Evolutionary conservation across 163 green algal species (phyloP).

Genomic region (Chlorella variabilis): DNA sequence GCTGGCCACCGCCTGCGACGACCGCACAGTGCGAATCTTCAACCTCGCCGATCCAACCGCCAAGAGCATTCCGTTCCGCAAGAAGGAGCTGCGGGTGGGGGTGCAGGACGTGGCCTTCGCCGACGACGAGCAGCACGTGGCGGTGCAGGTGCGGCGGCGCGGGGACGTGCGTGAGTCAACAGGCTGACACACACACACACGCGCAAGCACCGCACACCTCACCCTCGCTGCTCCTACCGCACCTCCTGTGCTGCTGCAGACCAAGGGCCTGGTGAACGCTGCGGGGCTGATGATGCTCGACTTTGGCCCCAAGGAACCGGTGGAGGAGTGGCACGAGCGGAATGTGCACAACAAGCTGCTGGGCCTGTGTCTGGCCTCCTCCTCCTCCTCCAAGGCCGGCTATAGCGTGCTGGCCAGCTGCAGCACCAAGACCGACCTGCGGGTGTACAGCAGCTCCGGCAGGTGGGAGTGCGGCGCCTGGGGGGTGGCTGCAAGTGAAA

Average conservation of each 20-base stretch:
- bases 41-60: conserved; percentile 46
- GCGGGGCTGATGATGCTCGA: conserved; percentile 30
- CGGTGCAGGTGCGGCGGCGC: conserved; percentile 50
- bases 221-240: too few relatives aligned
- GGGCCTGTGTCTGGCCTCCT: conserved; percentile 11
- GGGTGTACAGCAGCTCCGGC: conserved; percentile 14
- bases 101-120: conserved; percentile 56
- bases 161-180: too few relatives aligned
- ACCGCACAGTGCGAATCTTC: conserved; percentile 66
- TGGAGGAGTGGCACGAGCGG: conserved; percentile 34
- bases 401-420: conserved; percentile 53
- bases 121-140: conserved; percentile 43
- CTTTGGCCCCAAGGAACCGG: conserved; percentile 4
- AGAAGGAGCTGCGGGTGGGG: conserved; percentile 37
- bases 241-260: conserved; percentile 31
- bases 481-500: too few relatives aligned
- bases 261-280: conserved; percentile 42
- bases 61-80: conserved; percentile 50
- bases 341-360: conserved; percentile 48
- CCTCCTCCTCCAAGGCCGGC: conserved; percentile 38
- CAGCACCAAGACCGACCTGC: conserved; percentile 65
- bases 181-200: too few relatives aligned
- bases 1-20: conserved; percentile 67
- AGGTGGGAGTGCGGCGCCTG: too few relatives aligned
- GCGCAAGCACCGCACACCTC: too few relatives aligned